Percentiles rank a stretch among this genome's conserved stretches.
These are phyloP conservation scores for Kluyveromyces aestuarii DNA, from an alignment of 805 yeast species.

Conservation along the genomic window DNA sequence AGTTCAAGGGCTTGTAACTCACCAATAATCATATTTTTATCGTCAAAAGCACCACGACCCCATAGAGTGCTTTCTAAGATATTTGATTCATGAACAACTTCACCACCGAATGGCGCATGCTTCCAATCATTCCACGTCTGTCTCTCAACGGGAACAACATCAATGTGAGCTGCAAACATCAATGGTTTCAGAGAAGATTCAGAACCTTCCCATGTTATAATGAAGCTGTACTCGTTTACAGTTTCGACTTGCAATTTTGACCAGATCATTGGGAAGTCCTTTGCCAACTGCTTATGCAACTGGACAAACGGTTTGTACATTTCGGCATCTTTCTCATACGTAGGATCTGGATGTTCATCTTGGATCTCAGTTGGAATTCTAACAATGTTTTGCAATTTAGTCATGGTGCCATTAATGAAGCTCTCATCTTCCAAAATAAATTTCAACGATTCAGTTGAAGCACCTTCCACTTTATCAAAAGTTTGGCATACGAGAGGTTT, in stretches of 20 bases:
- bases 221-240: conserved; percentile 54
- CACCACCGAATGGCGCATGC: conserved; percentile 55
- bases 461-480: conserved; percentile 6
- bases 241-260: conserved; percentile 39
- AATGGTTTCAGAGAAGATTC: conserved; percentile 46
- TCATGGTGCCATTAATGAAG: conserved; percentile 31
- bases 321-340: conserved; percentile 41
- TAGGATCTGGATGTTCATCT: conserved; percentile 40
- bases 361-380: conserved; percentile 49
- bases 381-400: conserved; percentile 44
- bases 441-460: conserved; percentile 2
- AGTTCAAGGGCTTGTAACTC: conserved; percentile 52
- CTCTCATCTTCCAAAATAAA: conserved; percentile 17
- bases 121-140: conserved; percentile 52
- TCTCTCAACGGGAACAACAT: conserved; percentile 67
- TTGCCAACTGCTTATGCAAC: conserved; percentile 45
- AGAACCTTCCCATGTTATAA: conserved; percentile 56
- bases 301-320: conserved; percentile 26
- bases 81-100: conserved; percentile 45
- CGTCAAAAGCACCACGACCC: conserved; percentile 73
- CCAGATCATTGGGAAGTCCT: conserved; percentile 47
- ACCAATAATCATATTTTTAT: conserved; percentile 58
- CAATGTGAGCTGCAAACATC: conserved; percentile 68
- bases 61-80: conserved; percentile 41
- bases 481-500: conserved; percentile 6